Evolutionary conservation across 2,329 filamentous ascomycete genomes (phyloP), one percentile per base, ranked within the genome.

Genomic region (Phialocephala sp.): DNA sequence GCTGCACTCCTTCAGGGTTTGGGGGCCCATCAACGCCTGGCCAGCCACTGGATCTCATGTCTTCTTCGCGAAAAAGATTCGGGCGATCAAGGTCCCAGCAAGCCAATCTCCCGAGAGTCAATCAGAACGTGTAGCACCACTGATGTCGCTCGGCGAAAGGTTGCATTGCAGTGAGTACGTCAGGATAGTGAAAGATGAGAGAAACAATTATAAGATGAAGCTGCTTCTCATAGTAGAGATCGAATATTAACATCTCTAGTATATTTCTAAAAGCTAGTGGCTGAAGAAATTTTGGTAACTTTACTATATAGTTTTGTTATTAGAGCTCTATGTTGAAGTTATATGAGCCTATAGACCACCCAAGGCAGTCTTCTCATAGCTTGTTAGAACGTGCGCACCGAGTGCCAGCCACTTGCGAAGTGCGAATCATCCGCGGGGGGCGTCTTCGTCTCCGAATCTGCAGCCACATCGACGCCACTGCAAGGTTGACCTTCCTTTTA

Each of bases 401-500:
- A 43, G 11, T 50, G 45, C 45, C 45, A 50, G 45, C 45, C 45
- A 22, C 45, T n/a, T 22, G 22, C 45, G n/a, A 50, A 50, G 20
- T 11, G 22, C 9, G 4, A 32, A 32, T 32, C 27, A 32, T 6
- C 12, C 2, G 24, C 50, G 50, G 50, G 24, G 32, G 50, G 50
- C 50, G 50, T 54, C 50, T 22, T 50, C 45, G 22, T 11, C 20
- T 50, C 45, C 41, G 41, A 6, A 15, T 2, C 15, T 14, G 6
- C n/a, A 20, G 6, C n/a, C 45, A 6, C 27, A 32, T 32, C 6
- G 14, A 54, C 22, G 50, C 50, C 50, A 15, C 50, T 18, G 50
- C 50, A 54, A 54, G 50, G 50, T 54, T 54, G 8, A 54, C 27
- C 8, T 15, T 54, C 50, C 50, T 54, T 18, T 14, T 54, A 22